phyloP scores from a whole-genome alignment of 345 rosid genomes.

The Gossypium ekmanianum region DNA sequence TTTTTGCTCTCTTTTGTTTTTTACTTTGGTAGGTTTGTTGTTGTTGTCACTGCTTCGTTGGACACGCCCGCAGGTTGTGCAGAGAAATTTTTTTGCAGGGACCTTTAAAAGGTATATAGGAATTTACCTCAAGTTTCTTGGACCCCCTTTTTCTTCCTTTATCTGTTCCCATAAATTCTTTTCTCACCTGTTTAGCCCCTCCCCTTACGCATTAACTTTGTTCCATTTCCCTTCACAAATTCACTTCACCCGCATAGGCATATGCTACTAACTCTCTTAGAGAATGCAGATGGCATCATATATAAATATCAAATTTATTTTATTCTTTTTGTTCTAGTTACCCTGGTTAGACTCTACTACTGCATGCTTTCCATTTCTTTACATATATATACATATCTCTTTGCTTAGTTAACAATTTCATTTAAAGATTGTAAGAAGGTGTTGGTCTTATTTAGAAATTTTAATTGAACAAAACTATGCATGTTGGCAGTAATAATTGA shows the following conservation, averaged over 20 bases:
- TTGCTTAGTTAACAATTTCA: neutral
- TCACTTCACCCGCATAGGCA: neutral
- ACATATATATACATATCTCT: neutral
- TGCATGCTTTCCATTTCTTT: neutral
- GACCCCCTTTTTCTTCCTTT: neutral
- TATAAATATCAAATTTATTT: neutral
- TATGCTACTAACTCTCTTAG: neutral
- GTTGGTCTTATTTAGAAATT: neutral
- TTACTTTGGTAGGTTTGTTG: conserved; percentile 32
- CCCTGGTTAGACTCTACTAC: neutral
- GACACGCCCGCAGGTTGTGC: conserved; percentile 41
- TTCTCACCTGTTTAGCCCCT: neutral
- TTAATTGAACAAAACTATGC: neutral
- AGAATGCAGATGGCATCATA: neutral
- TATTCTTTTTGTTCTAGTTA: neutral
- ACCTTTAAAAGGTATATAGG: conserved; percentile 29
- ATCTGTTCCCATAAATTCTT: neutral
- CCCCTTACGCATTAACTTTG: neutral
- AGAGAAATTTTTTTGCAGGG: conserved; percentile 28
- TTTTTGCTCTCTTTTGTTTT: conserved; percentile 19
- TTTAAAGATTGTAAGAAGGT: neutral
- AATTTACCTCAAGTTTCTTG: conserved; percentile 7
- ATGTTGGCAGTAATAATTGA: conserved; percentile 4
- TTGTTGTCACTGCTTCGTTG: conserved; percentile 39
- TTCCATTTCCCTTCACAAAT: neutral